These are phyloP conservation scores for Pelargonium fulgidum DNA, from an alignment of 441 rosid genomes.

Conservation along the genomic window DNA sequence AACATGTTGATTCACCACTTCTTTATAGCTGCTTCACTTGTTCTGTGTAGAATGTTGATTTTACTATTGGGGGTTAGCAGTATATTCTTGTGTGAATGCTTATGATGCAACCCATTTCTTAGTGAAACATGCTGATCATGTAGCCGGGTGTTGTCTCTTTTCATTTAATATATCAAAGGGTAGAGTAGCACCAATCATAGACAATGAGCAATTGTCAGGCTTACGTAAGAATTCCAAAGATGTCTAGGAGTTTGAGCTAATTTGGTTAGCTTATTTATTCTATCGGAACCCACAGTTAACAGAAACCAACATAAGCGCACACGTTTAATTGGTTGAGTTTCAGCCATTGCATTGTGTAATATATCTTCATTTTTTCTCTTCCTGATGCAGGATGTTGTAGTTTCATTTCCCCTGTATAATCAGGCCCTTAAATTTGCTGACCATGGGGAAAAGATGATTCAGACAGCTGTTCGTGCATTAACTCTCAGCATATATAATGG, in stretches of 20 bases:
- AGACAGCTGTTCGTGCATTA: constrained; percentile 68
- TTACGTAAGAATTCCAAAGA: background rate
- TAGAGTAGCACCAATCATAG: constrained; percentile 12
- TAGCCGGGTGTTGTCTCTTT: background rate
- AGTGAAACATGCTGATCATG: background rate
- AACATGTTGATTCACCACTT: background rate
- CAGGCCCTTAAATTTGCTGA: constrained; percentile 64
- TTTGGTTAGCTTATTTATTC: background rate
- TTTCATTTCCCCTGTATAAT: constrained; percentile 56
- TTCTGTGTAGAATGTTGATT: background rate
- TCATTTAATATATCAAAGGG: background rate
- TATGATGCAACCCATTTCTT: constrained; percentile 3
- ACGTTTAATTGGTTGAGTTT: background rate
- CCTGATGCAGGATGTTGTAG: constrained; percentile 45
- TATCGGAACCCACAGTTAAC: background rate
- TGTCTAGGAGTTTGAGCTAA: constrained; percentile 8
- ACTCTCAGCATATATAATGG: constrained; percentile 59
- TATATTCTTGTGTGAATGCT: background rate
- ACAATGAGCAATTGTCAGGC: background rate
- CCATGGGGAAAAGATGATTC: constrained; percentile 73
- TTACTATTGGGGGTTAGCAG: background rate
- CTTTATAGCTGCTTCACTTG: background rate
- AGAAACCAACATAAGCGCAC: background rate
- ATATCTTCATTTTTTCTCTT: background rate
- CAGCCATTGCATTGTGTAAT: constrained; percentile 1